A percentile compares a stretch with the other conserved stretches of the same genome.
These are phyloP conservation scores for Forsythia viridissima DNA, from an alignment of 257 asterid species.

Conservation along the genomic window DNA sequence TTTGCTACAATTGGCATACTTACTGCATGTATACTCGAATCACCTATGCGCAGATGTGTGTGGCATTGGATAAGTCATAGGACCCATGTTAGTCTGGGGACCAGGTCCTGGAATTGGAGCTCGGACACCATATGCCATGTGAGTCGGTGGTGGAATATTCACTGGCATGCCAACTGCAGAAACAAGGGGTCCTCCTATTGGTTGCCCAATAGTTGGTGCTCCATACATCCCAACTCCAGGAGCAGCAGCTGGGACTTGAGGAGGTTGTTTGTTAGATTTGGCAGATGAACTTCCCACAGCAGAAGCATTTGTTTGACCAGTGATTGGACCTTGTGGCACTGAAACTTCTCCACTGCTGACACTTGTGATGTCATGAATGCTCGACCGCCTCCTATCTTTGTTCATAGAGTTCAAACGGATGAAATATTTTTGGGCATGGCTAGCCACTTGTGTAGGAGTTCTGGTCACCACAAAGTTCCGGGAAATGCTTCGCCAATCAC, in stretches of 20 bases:
- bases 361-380: slow-evolving; percentile 91
- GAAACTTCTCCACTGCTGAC: slow-evolving; percentile 63
- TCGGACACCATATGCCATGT: slow-evolving; percentile 56
- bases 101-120: slow-evolving; percentile 56
- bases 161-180: slow-evolving; percentile 78
- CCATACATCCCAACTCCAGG: slow-evolving; percentile 56
- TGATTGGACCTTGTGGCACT: slow-evolving; percentile 67
- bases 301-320: slow-evolving; percentile 64
- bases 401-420: slow-evolving; percentile 88
- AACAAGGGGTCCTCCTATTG: slow-evolving; percentile 66
- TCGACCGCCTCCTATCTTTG: slow-evolving; percentile 83
- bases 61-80: slow-evolving; percentile 47
- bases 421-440: slow-evolving; percentile 93
- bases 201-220: slow-evolving; percentile 69
- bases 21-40: slow-evolving; percentile 8
- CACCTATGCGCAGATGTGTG: slow-evolving; percentile 55
- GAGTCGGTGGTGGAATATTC: slow-evolving; percentile 48
- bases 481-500: slow-evolving; percentile 95
- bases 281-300: slow-evolving; percentile 42
- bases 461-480: slow-evolving; percentile 83
- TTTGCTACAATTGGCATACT: background rate
- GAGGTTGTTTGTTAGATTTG: slow-evolving; percentile 47
- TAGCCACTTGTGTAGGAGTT: slow-evolving; percentile 95
- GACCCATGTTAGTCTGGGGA: slow-evolving; percentile 46
- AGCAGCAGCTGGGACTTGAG: slow-evolving; percentile 36